These are phyloP conservation scores for Cymbopogon flexuosus DNA, from an alignment of 202 grass and related monocot genomes.

Conservation along the genomic window DNA sequence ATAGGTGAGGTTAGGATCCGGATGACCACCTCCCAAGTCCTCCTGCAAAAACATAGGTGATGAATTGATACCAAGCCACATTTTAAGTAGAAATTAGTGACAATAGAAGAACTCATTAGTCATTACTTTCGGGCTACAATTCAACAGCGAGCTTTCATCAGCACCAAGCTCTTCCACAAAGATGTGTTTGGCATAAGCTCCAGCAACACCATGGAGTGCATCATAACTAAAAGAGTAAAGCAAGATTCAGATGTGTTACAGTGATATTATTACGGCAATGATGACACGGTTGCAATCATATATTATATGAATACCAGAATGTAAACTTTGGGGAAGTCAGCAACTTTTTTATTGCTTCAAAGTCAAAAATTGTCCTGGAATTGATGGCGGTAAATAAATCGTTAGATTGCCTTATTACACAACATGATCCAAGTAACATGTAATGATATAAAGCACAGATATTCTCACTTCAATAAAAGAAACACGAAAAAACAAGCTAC, in stretches of 20 bases:
- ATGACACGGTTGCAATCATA: conserved; percentile 9
- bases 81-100: conserved; percentile 12
- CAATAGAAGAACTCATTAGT: conserved; percentile 6
- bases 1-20: conserved; percentile 96
- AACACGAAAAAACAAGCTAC: conserved; percentile 19
- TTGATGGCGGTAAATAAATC: conserved; percentile 22
- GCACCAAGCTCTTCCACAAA: conserved; percentile 98
- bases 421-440: not conserved
- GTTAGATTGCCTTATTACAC: not conserved
- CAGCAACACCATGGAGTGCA: conserved; percentile 94
- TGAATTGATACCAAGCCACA: conserved; percentile 5
- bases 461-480: conserved; percentile 9
- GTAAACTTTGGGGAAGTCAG: conserved; percentile 83
- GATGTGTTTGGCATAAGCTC: conserved; percentile 79
- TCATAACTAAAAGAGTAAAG: conserved; percentile 65
- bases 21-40: conserved; percentile 97
- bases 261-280: not conserved
- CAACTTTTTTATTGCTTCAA: conserved; percentile 80
- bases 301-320: conserved; percentile 64
- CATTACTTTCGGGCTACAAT: conserved; percentile 80
- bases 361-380: conserved; percentile 90
- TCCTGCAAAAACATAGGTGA: conserved; percentile 51
- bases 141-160: conserved; percentile 79
- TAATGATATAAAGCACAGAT: not conserved
- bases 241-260: conserved; percentile 20